Conservation (phyloP, 2,329 filamentous ascomycete genomes). For the Zopfia rhizophila region DNA sequence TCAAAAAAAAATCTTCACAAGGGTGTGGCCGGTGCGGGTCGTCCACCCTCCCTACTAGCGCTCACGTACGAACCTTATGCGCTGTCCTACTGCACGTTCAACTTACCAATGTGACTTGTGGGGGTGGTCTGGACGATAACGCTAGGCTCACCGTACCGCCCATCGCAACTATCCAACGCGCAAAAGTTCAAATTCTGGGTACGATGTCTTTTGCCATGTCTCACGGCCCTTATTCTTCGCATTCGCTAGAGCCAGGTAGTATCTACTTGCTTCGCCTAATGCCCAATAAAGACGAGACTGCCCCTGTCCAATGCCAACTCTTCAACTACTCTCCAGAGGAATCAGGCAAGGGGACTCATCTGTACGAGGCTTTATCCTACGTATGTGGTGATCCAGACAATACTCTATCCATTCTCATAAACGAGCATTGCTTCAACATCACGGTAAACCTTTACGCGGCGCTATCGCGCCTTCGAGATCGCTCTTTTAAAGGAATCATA, state of each 20-base stretch:
- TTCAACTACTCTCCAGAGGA: slow-evolving; percentile 20
- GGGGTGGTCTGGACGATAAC: too few relatives aligned
- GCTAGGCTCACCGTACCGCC: slow-evolving; percentile 1
- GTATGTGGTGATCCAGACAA: too few relatives aligned
- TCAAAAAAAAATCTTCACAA: too few relatives aligned
- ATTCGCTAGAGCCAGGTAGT: slow-evolving; percentile 9
- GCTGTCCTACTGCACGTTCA: too few relatives aligned
- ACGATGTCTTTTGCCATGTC: slow-evolving; percentile 1
- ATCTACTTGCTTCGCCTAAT: slow-evolving; percentile 25
- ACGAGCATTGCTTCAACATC: slow-evolving; percentile 5
- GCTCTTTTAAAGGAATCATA: slow-evolving; percentile 9
- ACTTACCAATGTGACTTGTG: too few relatives aligned
- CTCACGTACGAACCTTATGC: too few relatives aligned
- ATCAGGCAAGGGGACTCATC: slow-evolving; percentile 4
- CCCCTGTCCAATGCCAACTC: slow-evolving; percentile 21
- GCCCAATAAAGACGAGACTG: slow-evolving; percentile 16
- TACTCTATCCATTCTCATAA: slow-evolving; percentile 12
- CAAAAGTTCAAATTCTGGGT: slow-evolving; percentile 8
- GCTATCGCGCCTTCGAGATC: slow-evolving; percentile 17
- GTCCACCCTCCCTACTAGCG: too few relatives aligned
- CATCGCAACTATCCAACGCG: slow-evolving; percentile 1
- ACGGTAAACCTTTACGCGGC: slow-evolving; percentile 19
- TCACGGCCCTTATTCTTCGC: slow-evolving; percentile 1
- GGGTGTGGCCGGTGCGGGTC: too few relatives aligned
- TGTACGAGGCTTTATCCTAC: too few relatives aligned